Conservation (phyloP, 1,284 basidiomycete species). For the Melanopsichium pennsylvanicum region DNA sequence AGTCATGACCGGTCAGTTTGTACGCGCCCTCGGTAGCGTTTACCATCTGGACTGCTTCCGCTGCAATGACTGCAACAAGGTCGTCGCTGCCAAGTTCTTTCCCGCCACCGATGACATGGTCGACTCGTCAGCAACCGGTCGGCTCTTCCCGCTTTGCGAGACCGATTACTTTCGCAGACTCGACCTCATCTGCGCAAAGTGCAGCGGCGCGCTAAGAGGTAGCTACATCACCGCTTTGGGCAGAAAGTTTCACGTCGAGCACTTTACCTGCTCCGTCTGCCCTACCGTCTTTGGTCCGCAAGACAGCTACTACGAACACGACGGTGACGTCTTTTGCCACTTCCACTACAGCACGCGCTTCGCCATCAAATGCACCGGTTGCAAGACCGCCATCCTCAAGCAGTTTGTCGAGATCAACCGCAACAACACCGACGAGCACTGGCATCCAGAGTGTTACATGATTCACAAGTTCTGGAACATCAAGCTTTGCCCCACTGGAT, state of each 20-base stretch:
- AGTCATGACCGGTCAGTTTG: constrained; percentile 87
- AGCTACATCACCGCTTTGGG: constrained; percentile 99
- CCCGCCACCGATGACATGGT: constrained; percentile 73
- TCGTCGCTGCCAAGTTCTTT: constrained; percentile 98
- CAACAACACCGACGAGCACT: constrained; percentile 97
- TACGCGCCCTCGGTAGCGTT: constrained; percentile 90
- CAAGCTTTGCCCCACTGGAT: constrained; percentile 72
- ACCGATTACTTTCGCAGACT: constrained; percentile 96
- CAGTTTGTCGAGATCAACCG: constrained; percentile 99
- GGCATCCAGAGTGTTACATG: constrained; percentile 99
- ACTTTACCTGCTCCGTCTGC: constrained; percentile 98
- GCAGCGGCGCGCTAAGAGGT: constrained; percentile 88
- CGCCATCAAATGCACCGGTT: constrained; percentile 97
- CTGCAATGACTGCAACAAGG: constrained; percentile 88
- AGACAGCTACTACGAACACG: constrained; percentile 99
- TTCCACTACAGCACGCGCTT: constrained; percentile 97
- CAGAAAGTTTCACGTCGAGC: constrained; percentile 99
- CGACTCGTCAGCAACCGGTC: constrained; percentile 70
- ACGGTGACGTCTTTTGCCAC: constrained; percentile 79
- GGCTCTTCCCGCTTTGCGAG: constrained; percentile 74
- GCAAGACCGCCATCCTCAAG: constrained; percentile 97
- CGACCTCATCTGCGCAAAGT: constrained; percentile 95
- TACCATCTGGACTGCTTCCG: constrained; percentile 97
- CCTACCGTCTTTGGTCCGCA: constrained; percentile 94
- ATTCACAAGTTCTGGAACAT: constrained; percentile 99